Evolutionary conservation across 176 grass and related monocot species (phyloP).

Genomic region (Rhynchospora pubera): DNA sequence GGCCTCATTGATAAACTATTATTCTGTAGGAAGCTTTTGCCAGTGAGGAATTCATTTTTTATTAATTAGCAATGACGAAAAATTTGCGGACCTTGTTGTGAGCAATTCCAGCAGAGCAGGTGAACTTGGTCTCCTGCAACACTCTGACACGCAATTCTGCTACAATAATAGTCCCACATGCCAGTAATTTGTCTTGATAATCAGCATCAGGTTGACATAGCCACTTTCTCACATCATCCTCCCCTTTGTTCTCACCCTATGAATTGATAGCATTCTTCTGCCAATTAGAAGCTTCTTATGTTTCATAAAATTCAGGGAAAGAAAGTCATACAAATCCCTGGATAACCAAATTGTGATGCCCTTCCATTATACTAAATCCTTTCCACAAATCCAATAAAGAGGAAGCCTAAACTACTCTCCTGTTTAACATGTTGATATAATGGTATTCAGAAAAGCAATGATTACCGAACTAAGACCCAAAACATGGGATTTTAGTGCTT

Average conservation of each 20-base stretch:
- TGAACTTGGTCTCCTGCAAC: slow-evolving; percentile 75
- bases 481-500: slow-evolving; percentile 69
- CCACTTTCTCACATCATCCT: slow-evolving; percentile 63
- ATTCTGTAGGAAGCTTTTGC: not conserved
- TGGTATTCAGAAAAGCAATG: not conserved
- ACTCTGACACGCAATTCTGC: slow-evolving; percentile 62
- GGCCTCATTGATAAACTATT: not conserved
- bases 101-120: slow-evolving; percentile 88
- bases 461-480: slow-evolving; percentile 58
- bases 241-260: slow-evolving; percentile 41
- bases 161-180: slow-evolving; percentile 84
- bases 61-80: slow-evolving; percentile 20
- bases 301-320: not conserved
- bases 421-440: not conserved
- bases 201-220: slow-evolving; percentile 48
- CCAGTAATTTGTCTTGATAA: slow-evolving; percentile 66
- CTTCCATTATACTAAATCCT: not conserved
- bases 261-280: not conserved
- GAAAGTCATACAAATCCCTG: not conserved
- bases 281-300: not conserved
- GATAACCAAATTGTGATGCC: not conserved
- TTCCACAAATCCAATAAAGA: not conserved
- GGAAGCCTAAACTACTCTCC: not conserved
- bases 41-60: not conserved
- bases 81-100: slow-evolving; percentile 85